phyloP scores from a whole-genome alignment of 2,329 filamentous ascomycete genomes.

The Alternaria atra region DNA sequence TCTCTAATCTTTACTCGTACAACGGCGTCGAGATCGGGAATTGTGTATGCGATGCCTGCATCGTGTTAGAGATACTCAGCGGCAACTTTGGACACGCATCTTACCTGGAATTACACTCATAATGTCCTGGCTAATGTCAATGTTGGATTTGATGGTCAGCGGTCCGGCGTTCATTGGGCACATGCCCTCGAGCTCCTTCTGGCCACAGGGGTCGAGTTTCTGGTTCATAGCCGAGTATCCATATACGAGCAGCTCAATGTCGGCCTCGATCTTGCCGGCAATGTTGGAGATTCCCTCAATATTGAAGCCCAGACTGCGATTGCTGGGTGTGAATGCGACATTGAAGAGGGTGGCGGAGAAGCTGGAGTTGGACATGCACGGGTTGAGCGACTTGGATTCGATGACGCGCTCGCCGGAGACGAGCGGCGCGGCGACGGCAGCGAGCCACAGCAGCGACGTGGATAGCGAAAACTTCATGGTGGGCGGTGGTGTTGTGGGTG shows the following conservation, averaged over 20 bases:
- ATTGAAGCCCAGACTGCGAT: constrained; percentile 75
- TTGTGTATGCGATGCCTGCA: constrained; percentile 79
- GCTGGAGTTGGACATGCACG: constrained; percentile 83
- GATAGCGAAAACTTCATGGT: constrained; percentile 48
- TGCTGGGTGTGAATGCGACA: constrained; percentile 79
- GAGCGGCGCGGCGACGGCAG: constrained; percentile 54
- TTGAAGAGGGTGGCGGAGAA: constrained; percentile 93
- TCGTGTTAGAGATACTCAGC: constrained; percentile 17
- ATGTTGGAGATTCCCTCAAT: constrained; percentile 86
- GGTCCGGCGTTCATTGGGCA: constrained; percentile 91
- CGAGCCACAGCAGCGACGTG: constrained; percentile 46
- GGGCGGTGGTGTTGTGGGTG: constrained; percentile 21
- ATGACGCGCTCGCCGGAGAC: constrained; percentile 68
- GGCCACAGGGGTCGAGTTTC: constrained; percentile 78
- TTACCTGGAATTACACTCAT: constrained; percentile 73
- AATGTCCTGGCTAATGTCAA: constrained; percentile 65
- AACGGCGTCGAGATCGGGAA: constrained; percentile 89
- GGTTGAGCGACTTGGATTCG: constrained; percentile 82
- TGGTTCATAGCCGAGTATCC: constrained; percentile 76
- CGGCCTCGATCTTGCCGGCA: constrained; percentile 80
- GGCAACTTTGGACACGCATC: constrained; percentile 23
- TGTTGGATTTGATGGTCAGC: constrained; percentile 77
- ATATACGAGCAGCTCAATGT: constrained; percentile 80
- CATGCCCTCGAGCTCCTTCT: constrained; percentile 72
- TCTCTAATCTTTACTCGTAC: constrained; percentile 84